Percentiles rank a stretch among this genome's conserved stretches.
phyloP scores from a whole-genome alignment of 2,329 filamentous ascomycete species.

The Zymoseptoria crescenta region DNA sequence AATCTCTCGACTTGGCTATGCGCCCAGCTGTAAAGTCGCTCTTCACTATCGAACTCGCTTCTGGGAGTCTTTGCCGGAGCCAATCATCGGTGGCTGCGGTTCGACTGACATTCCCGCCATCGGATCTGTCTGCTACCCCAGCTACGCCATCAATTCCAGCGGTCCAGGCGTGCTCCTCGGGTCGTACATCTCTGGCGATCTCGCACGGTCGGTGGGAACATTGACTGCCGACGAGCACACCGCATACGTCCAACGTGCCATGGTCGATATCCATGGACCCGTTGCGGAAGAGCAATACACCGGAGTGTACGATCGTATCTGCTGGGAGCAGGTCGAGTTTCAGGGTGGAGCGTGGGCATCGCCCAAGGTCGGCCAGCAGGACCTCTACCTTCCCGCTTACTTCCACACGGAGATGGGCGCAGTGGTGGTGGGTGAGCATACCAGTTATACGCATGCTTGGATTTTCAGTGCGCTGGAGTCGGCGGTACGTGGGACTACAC shows the following conservation, averaged over 20 bases:
- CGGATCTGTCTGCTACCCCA: conserved; percentile 58
- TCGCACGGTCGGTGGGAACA: conserved; percentile 40
- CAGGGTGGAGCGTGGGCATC: conserved; percentile 55
- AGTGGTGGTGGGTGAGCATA: conserved; percentile 59
- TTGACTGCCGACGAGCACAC: conserved; percentile 55
- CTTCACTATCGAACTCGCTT: conserved; percentile 61
- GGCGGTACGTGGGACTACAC: conserved; percentile 56
- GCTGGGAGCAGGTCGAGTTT: conserved; percentile 57
- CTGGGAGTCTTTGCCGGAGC: conserved; percentile 46
- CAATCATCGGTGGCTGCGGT: conserved; percentile 59
- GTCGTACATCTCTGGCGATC: conserved; percentile 47
- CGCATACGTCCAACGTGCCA: conserved; percentile 54
- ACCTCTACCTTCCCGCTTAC: conserved; percentile 64
- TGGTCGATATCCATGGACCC: conserved; percentile 59
- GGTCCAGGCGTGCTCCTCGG: conserved; percentile 56
- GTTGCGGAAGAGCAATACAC: conserved; percentile 56
- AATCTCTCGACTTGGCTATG: conserved; percentile 44
- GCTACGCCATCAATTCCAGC: conserved; percentile 57
- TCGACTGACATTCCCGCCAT: conserved; percentile 54
- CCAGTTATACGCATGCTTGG: conserved; percentile 65
- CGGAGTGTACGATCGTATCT: conserved; percentile 56
- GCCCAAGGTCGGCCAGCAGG: conserved; percentile 55
- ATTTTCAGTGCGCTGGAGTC: conserved; percentile 60
- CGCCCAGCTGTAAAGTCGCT: conserved; percentile 50
- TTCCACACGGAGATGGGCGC: conserved; percentile 61